Evolutionary conservation across 2,329 filamentous ascomycete genomes (phyloP).

Genomic region (Fusarium mangiferae): DNA sequence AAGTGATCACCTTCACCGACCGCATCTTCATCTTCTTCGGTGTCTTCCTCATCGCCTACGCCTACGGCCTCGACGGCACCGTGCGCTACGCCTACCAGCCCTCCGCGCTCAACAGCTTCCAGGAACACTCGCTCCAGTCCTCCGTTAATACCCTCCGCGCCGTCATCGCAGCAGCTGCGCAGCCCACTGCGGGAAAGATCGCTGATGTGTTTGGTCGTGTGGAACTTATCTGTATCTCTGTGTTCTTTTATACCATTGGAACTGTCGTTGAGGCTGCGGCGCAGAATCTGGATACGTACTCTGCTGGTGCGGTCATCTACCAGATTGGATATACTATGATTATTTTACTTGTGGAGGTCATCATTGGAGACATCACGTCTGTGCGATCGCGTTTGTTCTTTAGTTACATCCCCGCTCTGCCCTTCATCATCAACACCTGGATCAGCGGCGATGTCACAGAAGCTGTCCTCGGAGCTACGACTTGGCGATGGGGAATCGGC

Average conservation of each 20-base stretch:
- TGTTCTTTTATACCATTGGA: constrained; percentile 69
- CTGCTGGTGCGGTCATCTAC: constrained; percentile 68
- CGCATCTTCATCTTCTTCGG: constrained; percentile 68
- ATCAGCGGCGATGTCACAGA: constrained; percentile 66
- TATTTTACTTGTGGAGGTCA: constrained; percentile 70
- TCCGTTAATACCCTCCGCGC: constrained; percentile 67
- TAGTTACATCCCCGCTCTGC: constrained; percentile 69
- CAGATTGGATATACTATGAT: constrained; percentile 72
- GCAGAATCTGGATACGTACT: constrained; percentile 60
- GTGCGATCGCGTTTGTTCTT: constrained; percentile 71
- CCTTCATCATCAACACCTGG: constrained; percentile 74
- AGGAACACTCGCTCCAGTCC: constrained; percentile 64
- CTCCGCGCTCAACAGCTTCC: constrained; percentile 61
- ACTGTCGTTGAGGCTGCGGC: constrained; percentile 67
- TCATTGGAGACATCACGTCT: constrained; percentile 72
- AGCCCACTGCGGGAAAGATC: constrained; percentile 69
- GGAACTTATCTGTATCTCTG: constrained; percentile 65
- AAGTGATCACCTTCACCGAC: constrained; percentile 62
- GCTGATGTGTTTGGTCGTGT: constrained; percentile 72
- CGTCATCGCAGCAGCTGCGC: constrained; percentile 69
- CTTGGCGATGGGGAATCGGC: constrained; percentile 71
- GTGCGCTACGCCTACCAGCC: constrained; percentile 68
- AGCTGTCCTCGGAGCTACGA: constrained; percentile 59
- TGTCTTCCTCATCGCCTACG: constrained; percentile 72
- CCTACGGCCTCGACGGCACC: constrained; percentile 69